Evolutionary conservation across 1,284 basidiomycete species (phyloP).

Genomic region (Lentinula novae-zelandiae): DNA sequence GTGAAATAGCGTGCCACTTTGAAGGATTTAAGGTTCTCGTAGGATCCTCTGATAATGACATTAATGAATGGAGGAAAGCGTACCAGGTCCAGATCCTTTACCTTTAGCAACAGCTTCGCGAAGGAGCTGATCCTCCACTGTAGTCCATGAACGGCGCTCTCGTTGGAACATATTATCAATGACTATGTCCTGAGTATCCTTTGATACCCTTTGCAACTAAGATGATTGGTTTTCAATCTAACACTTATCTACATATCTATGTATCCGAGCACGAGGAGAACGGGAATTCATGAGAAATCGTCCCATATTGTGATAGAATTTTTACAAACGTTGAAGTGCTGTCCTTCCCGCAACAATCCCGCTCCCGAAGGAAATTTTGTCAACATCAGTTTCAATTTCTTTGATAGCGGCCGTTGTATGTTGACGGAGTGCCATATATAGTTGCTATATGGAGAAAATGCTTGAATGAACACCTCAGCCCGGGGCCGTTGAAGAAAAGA

Average conservation of each 20-base stretch:
- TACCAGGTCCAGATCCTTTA: not conserved
- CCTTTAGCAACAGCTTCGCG: constrained; percentile 11
- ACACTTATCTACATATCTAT: not conserved
- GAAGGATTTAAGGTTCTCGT: constrained; percentile 44
- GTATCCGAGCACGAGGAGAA: not conserved
- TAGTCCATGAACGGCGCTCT: constrained; percentile 15
- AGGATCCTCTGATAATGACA: constrained; percentile 41
- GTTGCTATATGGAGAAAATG: too few relatives aligned
- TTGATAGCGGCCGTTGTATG: not conserved
- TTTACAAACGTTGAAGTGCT: not conserved
- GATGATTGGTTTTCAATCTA: not conserved
- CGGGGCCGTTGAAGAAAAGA: too few relatives aligned
- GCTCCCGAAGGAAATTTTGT: not conserved
- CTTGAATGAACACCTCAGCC: too few relatives aligned
- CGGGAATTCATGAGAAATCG: not conserved
- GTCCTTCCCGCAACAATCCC: not conserved
- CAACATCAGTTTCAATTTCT: not conserved
- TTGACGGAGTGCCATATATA: not conserved
- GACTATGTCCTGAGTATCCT: not conserved
- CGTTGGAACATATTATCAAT: constrained; percentile 5
- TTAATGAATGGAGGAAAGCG: not conserved
- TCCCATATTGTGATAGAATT: not conserved
- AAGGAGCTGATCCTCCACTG: constrained; percentile 13
- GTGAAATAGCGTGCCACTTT: constrained; percentile 56
- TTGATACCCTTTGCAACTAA: not conserved